Base-by-base conservation (phyloP, 2,329 filamentous ascomycete species). In the Colletotrichum liriopes region DNA sequence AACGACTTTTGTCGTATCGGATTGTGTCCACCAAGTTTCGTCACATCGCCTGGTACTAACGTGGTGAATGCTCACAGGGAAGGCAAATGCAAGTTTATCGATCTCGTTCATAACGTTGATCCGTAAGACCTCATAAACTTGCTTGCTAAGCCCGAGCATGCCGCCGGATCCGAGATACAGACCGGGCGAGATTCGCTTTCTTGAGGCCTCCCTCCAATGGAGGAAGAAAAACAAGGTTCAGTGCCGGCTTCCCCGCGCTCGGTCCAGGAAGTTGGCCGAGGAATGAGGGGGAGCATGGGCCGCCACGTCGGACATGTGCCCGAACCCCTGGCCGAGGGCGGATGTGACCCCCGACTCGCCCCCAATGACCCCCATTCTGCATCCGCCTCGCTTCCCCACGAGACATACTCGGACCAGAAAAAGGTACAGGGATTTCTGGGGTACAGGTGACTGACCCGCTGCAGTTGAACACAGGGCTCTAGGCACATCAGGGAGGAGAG, bases 251-350 rank as follows among this genome's bases (percentile, higher is more conserved):
- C 59, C 65, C 65, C 69, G 54, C 69, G 43, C 6, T 65, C 54
- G n/a, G 52, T 12, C 20, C n/a, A 58, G 51, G 68, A 71, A 52
- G 45, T 68, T 72, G 69, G 47, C 59, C 65, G 65, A 60, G 59
- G 23, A 69, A 23, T 64, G 69, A 72, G 69, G 70, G 70, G 70
- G 32, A 60, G 23, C 4, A 41, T 37, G 41, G 35, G 20, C 29
- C 49, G 51, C 45, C 32, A 49, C 49, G 49, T 55, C 65, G 54
- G 70, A 45, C 65, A 64, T n/a, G 37, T 49, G 26, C 32, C 65
- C 69, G 58, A 37, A 45, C 41, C 35, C 55, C 45, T 32, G 37
- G 20, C 43, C 37, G 29, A 43, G 35, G 23, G 8, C 39, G 45
- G 20, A n/a, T 14, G 3, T 68, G 45, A 63, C 65, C 67, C 55